Evolutionary conservation across 129 eudicot genomes (phyloP), one percentile per base, ranked within the genome.

Genomic region (Centaurea solstitialis): DNA sequence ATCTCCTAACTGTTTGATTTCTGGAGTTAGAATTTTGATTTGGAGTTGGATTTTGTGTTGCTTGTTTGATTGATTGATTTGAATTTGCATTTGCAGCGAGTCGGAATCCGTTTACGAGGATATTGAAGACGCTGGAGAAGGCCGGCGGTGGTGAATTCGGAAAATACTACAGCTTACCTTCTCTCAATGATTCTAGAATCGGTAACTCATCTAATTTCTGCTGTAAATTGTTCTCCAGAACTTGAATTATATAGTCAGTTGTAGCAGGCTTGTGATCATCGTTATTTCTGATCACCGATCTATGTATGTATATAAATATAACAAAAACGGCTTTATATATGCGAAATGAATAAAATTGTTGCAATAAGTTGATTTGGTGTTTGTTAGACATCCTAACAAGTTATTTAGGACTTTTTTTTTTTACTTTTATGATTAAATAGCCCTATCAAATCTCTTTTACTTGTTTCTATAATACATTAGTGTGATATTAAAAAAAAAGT

Each of bases 131-230:
- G 12, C 21, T 77, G 9, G 66, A 77, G 74, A 77, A 77, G 65
- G 39, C 61, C 5, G 22, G 37, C 17, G 81, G 66, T 68, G 81
- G 81, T 43, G 72, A 77, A 77, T 77, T 37, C 28, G 81, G 81
- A 17, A 77, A 77, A 43, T 68, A 65, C 65, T 77, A 77, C 73
- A 77, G 81, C 81, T 65, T 66, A 68, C 81, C 72, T 65, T 65
- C 61, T 77, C 81, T 77, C 64, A 22, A 39, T 68, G 81, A 77
- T 39, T 26, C 74, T 13, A 77, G 81, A 66, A 57, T 59, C 11
- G 70, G 79, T 75, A 75, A 17, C 68, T 61, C 26, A 59, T 61
- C 68, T 61, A 6, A 20, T 61, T 61, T 20, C 68, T 43, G 53
- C 10, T 7, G 10, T 43, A 43, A 43, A 43, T 43, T 43, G 53